Base-by-base conservation (phyloP, 768 basidiomycete genomes). In the Exsudoporus frostii region DNA sequence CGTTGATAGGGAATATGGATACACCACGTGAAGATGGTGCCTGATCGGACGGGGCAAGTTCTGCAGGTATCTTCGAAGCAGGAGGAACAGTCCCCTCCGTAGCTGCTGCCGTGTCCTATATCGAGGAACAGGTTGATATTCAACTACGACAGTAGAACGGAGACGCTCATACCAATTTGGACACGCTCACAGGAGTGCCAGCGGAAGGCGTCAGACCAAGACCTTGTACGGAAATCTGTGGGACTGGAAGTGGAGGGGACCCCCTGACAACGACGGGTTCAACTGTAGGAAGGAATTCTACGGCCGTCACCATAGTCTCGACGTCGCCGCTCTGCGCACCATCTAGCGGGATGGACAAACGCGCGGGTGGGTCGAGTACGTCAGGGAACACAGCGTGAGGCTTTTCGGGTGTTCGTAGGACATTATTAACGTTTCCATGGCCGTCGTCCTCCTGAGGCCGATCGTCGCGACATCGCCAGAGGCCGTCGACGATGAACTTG, bases 401-500 rank as follows among this genome's bases (percentile, higher is more conserved):
- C 48, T 76, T 76, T 29, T 73, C 68, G 10, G 87, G 87, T 2
- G 81, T 71, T 32, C 64, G 72, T 58, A 80, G 78, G 48, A 88
- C 71, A 65, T 91, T 89, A 69, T 92, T 92, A 19, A 84, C 65
- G 67, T 85, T 86, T 15, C 88, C 89, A 20, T 72, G 70, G 9
- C 68, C 65, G 61, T 91, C 88, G 1, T 70, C 64, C 68, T 88
- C 86, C 48, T 80, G 82, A 7, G 84, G 82, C 51, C 76, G 75
- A 54, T 76, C 75, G 33, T 78, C 74, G 43, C 76, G 75, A 43
- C 77, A 74, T 44, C 73, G 60, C 89, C 88, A 92, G 54, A 69
- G 61, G 33, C 83, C 85, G 65, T 92, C 90, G 48, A 92, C 88
- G 65, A 91, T 74, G 65, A 83, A 92, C 70, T 92, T 92, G 81